phyloP scores from a whole-genome alignment of 768 basidiomycete genomes.

The Suillus paluster region DNA sequence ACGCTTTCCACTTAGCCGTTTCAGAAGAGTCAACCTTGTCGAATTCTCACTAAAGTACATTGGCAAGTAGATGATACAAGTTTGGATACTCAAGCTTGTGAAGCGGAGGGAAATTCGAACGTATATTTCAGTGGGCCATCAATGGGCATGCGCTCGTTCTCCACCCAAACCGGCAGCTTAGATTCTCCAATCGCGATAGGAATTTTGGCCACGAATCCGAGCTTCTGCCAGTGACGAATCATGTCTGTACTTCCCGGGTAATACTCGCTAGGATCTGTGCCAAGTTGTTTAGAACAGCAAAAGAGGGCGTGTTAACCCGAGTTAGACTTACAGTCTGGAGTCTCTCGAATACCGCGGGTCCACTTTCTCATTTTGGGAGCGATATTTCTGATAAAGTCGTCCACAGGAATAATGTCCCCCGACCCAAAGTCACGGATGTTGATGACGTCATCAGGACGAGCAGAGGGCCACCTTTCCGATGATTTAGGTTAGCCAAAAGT shows the following conservation, averaged over 20 bases:
- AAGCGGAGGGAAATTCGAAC: background rate
- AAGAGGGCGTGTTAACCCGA: background rate
- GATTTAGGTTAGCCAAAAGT: background rate
- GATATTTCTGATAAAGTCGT: conserved; percentile 1
- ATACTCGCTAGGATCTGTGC: conserved; percentile 6
- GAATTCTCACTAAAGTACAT: background rate
- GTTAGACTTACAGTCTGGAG: conserved; percentile 3
- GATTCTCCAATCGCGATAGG: background rate
- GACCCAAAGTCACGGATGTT: conserved; percentile 3
- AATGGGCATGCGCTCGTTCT: conserved; percentile 7
- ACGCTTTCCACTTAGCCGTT: too few relatives aligned
- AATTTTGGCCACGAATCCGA: conserved; percentile 21
- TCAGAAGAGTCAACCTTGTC: background rate
- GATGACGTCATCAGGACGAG: conserved; percentile 14
- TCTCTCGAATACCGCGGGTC: conserved; percentile 10
- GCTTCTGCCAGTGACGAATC: conserved; percentile 20
- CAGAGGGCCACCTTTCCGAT: conserved; percentile 13
- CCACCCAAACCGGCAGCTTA: conserved; percentile 7
- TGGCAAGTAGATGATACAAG: background rate
- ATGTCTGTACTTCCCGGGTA: conserved; percentile 25
- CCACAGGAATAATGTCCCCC: too few relatives aligned
- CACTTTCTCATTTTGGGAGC: conserved; percentile 8
- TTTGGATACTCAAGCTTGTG: background rate
- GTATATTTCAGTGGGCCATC: background rate
- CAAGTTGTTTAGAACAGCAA: background rate